These are phyloP conservation scores for Xylariaceae sp. DNA, from an alignment of 2,329 filamentous ascomycete species.

Conservation along the genomic window DNA sequence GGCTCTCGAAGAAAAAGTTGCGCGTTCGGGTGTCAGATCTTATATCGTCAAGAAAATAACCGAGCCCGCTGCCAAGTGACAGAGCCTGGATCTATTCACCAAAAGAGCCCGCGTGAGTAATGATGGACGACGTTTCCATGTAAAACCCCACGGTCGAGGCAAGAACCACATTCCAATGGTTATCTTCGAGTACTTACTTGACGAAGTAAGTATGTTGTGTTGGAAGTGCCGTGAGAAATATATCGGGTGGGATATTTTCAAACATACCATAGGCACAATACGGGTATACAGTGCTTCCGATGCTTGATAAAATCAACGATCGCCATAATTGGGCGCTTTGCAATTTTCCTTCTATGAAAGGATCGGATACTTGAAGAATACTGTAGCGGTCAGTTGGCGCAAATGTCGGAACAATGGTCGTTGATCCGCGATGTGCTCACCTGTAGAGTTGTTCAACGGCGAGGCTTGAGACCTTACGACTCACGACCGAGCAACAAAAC, in stretches of 20 bases:
- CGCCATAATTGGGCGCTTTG: constrained; percentile 65
- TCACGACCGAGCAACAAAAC: constrained; percentile 54
- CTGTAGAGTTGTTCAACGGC: constrained; percentile 61
- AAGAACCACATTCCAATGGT: too few species aligned
- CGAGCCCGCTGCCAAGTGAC: constrained; percentile 55
- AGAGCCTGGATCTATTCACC: constrained; percentile 35
- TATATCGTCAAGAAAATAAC: constrained; percentile 54
- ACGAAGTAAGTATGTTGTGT: too few species aligned
- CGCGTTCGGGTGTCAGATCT: constrained; percentile 25
- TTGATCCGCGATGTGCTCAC: constrained; percentile 35
- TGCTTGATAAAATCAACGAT: constrained; percentile 62
- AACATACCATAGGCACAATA: constrained; percentile 56
- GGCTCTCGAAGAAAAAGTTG: constrained; percentile 37
- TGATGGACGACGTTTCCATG: too few species aligned
- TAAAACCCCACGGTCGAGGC: too few species aligned
- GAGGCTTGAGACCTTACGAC: constrained; percentile 52
- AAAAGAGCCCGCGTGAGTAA: too few species aligned
- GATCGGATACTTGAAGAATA: constrained; percentile 42
- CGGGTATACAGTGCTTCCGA: constrained; percentile 59
- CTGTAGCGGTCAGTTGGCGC: constrained; percentile 30
- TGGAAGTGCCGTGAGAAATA: too few species aligned
- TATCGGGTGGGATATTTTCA: too few species aligned
- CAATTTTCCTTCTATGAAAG: constrained; percentile 37
- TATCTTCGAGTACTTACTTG: too few species aligned
- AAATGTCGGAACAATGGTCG: background rate